Evolutionary conservation across 257 asterid species (phyloP), one percentile per base, ranked within the genome.

Genomic region (Linderniella brevidens): DNA sequence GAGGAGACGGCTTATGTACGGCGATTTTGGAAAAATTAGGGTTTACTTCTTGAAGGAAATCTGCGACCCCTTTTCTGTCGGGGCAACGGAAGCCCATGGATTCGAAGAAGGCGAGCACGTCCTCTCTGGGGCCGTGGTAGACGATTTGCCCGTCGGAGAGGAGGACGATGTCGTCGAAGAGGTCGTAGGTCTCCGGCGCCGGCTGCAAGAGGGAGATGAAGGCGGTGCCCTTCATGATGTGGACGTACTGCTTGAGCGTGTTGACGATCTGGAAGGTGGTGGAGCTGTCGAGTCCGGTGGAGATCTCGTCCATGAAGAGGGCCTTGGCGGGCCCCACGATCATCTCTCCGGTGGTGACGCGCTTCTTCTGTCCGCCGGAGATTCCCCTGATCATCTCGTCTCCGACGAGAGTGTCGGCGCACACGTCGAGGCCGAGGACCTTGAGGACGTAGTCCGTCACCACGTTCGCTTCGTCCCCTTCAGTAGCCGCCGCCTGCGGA

Each of bases 311-410:
- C 71, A 69, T 69, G 60, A 69, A 64, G 15, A 69, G 49, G 9
- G 59, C 68, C 19, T 54, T 64, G 0, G 68, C 52, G 6, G 72
- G 72, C 43, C 76, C 76, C 44, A 69, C 76, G 4, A 64, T 41
- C 68, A 69, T 64, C 47, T 69, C 76, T 11, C 68, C 78, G n/a
- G 64, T 64, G 16, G 83, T 71, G 3, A 71, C 68, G 0, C 74
- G 74, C 48, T 68, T 75, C 52, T 49, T 62, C 53, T 75, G 74
- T 40, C 79, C 79, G 3, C 83, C 83, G 11, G 83, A 75, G 46
- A 75, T 65, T 17, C 83, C 83, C 36, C 83, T 52, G 8, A 60
- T 18, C 38, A 71, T 41, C 41, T 75, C 70, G 48, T 71, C 67
- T 47, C 84, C 84, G 17, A 68, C 80, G 46, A 63, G 35, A 8